Base-by-base conservation (phyloP, 768 basidiomycete genomes). In the Asterophora lycoperdoides region DNA sequence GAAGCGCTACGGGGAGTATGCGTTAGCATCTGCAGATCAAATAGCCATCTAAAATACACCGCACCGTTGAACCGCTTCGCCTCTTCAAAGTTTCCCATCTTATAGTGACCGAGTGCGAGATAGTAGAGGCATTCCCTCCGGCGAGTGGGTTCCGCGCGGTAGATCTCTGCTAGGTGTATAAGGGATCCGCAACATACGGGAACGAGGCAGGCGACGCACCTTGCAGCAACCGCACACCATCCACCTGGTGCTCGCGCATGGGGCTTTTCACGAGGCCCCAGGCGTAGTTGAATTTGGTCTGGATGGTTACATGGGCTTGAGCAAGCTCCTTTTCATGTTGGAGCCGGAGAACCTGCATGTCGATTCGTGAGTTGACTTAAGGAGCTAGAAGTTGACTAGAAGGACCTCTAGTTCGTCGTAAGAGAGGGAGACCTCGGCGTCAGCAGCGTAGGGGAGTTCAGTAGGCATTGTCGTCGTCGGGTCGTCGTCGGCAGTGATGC, bases 221-320 rank as follows among this genome's bases (percentile, higher is more conserved):
- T 81, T 95, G 93, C 47, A 99, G 72, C 38, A 98, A 63, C 55
- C 82, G 81, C 41, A 98, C 92, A 17, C 96, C 96, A 62, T 96
- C 89, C 0, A 87, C 89, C 61, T 98, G 93, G 59, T 96, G 79
- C 26, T 89, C 85, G 35, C 80, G 78, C 57, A 80, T 67, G 10
- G 88, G 89, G 59, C 89, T 91, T 74, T 98, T 98, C 44, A 98
- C 90, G 28, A 95, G 75, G 2, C 95, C 95, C 95, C 95, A 96
- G 34, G 91, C 82, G 67, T 87, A 94, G 72, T 98, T 98, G 75
- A 99, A 99, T 65, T 92, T 94, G 34, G 93, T 95, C 70, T 99
- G 96, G 6, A 86, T 79, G 8, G 91, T 92, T 50, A 96, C 79
- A 66, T 95, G 93, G 42, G 81, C 77, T 55, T 92, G 85, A 0